Percentiles rank a stretch among this genome's conserved stretches.
These are phyloP conservation scores for Coprinopsis strossmayeri DNA, from an alignment of 768 basidiomycete species.

Conservation along the genomic window DNA sequence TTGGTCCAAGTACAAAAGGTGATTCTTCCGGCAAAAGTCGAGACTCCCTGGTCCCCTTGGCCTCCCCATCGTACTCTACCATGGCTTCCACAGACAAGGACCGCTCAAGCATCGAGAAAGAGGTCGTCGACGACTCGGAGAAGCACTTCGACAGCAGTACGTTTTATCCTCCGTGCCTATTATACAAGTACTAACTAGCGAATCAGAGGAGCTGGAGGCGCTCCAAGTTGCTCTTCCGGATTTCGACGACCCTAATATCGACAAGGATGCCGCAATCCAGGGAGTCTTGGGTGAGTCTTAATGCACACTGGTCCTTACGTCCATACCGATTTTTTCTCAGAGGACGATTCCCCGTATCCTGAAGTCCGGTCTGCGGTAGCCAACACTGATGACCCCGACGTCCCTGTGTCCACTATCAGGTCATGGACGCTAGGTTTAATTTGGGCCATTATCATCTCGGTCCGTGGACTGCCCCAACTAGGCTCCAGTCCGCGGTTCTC, in stretches of 20 bases:
- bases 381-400: slow-evolving; percentile 62
- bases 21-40: no score
- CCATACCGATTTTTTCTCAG: slow-evolving; percentile 18
- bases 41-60: background rate
- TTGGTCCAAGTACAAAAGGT: slow-evolving; percentile 24
- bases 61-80: background rate
- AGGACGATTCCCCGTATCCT: slow-evolving; percentile 69
- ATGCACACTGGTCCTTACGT: slow-evolving; percentile 22
- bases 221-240: slow-evolving; percentile 23
- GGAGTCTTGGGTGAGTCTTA: slow-evolving; percentile 36
- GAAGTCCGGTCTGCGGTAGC: slow-evolving; percentile 66
- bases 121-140: background rate
- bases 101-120: background rate
- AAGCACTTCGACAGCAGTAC: slow-evolving; percentile 4
- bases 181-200: no score
- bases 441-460: slow-evolving; percentile 58
- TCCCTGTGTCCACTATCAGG: slow-evolving; percentile 58
- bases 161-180: background rate
- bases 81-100: background rate
- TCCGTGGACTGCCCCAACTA: slow-evolving; percentile 3
- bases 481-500: background rate
- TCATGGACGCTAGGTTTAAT: slow-evolving; percentile 68
- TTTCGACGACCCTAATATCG: slow-evolving; percentile 51
- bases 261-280: slow-evolving; percentile 36
- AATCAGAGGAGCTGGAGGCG: slow-evolving; percentile 23